Conservation (phyloP, 257 asterid genomes). For the Schizonepeta tenuifolia region DNA sequence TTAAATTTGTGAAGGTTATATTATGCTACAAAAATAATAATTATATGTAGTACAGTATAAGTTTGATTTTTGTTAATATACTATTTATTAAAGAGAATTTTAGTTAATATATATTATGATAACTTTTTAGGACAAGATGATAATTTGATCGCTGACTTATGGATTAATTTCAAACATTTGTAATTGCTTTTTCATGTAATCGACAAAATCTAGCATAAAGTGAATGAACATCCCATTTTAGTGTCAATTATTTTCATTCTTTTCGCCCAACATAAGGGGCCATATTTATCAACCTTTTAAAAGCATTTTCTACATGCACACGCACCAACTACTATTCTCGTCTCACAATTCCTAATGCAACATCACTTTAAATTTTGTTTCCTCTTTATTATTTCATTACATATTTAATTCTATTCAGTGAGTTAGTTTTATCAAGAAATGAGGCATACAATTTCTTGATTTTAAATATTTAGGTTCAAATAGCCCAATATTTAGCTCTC, state of each 20-base stretch:
- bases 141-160: slow-evolving; percentile 41
- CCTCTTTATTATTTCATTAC: background rate
- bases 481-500: too few relatives aligned
- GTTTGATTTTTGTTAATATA: too few relatives aligned
- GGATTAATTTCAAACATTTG: slow-evolving; percentile 27
- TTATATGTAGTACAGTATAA: too few relatives aligned
- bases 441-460: too few relatives aligned
- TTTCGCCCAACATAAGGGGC: slow-evolving; percentile 27
- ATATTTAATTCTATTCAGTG: background rate
- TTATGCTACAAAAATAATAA: background rate
- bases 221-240: slow-evolving; percentile 34
- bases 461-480: too few relatives aligned
- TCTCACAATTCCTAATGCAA: background rate
- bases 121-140: background rate
- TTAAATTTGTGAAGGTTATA: background rate
- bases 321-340: slow-evolving; percentile 6
- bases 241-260: slow-evolving; percentile 19
- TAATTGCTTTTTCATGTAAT: background rate
- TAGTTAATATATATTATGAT: too few relatives aligned
- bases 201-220: slow-evolving; percentile 33
- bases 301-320: background rate
- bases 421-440: too few relatives aligned
- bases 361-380: background rate
- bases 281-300: slow-evolving; percentile 18
- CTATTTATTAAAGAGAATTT: too few relatives aligned